phyloP scores from a whole-genome alignment of 2,329 filamentous ascomycete genomes.

The Aureobasidium namibiae region DNA sequence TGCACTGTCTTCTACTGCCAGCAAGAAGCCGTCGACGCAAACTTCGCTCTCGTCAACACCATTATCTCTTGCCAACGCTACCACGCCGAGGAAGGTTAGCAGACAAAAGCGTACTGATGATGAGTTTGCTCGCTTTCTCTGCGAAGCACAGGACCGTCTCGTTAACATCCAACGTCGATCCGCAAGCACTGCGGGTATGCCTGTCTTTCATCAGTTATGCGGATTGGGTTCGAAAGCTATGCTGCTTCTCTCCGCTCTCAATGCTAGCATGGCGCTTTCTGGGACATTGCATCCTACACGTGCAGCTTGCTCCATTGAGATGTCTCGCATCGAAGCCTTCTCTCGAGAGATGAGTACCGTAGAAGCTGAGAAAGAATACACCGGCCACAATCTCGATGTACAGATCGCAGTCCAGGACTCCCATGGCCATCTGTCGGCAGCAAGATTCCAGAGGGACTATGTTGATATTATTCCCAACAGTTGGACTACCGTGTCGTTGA shows the following conservation, averaged over 20 bases:
- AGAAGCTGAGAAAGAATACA: background rate
- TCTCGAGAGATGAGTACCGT: constrained; percentile 2
- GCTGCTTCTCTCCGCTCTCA: constrained; percentile 32
- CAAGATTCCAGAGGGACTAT: constrained; percentile 66
- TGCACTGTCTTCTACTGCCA: constrained; percentile 39
- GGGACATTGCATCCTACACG: constrained; percentile 30
- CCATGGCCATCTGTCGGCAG: constrained; percentile 19
- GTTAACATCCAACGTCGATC: constrained; percentile 51
- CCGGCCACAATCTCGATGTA: background rate
- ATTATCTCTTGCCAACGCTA: background rate
- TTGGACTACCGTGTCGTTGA: constrained; percentile 83
- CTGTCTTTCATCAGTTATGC: constrained; percentile 46
- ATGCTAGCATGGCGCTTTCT: constrained; percentile 22
- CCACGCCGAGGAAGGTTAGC: constrained; percentile 11
- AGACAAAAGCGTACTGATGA: constrained; percentile 14
- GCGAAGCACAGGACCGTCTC: constrained; percentile 58
- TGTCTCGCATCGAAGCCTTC: constrained; percentile 11
- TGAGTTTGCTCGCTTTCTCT: constrained; percentile 52
- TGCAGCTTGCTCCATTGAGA: constrained; percentile 29
- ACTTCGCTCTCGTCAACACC: constrained; percentile 21
- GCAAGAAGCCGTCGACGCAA: background rate
- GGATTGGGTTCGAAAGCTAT: constrained; percentile 29
- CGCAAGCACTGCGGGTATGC: constrained; percentile 47
- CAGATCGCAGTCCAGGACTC: background rate
- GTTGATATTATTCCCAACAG: constrained; percentile 73